These are phyloP conservation scores for Adansonia rubrostipa DNA, from an alignment of 441 rosid genomes.

Conservation along the genomic window DNA sequence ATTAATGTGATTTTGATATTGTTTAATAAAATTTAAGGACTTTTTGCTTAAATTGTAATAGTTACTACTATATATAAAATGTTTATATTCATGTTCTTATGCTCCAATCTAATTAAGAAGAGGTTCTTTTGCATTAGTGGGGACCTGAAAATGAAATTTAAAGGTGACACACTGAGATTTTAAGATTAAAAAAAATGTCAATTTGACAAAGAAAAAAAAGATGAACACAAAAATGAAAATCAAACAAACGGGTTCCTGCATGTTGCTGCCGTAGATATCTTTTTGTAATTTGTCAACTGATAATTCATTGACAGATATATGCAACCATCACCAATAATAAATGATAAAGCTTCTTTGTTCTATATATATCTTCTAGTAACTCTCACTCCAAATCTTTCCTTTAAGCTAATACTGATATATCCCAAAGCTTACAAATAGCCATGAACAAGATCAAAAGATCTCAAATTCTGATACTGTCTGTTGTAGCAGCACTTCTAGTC, in stretches of 20 bases:
- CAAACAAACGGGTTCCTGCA: neutral
- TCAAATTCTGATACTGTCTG: constrained; percentile 42
- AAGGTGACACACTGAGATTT: neutral
- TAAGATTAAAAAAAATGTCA: no score
- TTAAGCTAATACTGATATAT: neutral
- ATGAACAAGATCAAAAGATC: constrained; percentile 52
- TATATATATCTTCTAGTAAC: constrained; percentile 26
- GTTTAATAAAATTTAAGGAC: neutral
- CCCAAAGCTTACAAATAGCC: neutral
- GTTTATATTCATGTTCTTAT: neutral
- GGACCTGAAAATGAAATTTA: constrained; percentile 16
- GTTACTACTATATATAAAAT: no score
- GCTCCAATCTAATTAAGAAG: neutral
- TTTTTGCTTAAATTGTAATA: neutral
- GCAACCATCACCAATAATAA: neutral
- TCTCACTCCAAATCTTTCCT: neutral
- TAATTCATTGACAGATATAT: neutral
- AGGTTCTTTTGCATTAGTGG: neutral
- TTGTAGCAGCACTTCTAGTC: constrained; percentile 54
- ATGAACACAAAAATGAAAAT: neutral
- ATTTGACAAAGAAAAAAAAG: neutral
- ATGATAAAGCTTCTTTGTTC: neutral
- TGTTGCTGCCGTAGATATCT: neutral
- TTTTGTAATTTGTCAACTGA: constrained; percentile 22
- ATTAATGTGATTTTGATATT: neutral